phyloP scores from a whole-genome alignment of 345 rosid species.

The Leavenworthia alabamica region DNA sequence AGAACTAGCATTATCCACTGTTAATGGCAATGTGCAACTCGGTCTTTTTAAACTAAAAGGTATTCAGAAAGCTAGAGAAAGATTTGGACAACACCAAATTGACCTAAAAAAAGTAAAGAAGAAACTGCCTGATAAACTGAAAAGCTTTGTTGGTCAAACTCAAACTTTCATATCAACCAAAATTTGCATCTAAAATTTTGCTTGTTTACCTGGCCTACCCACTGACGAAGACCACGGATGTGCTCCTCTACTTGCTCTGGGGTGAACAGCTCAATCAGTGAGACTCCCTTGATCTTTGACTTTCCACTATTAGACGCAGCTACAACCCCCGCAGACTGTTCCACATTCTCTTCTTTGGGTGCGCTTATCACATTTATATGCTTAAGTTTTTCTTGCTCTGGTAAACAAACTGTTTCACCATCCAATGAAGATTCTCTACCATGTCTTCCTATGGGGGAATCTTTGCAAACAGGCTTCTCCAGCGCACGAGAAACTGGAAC shows the following conservation, averaged over 20 bases:
- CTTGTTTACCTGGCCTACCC: slow-evolving; percentile 92
- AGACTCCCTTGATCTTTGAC: slow-evolving; percentile 92
- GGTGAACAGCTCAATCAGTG: slow-evolving; percentile 86
- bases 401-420: slow-evolving; percentile 28
- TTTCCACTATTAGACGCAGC: slow-evolving; percentile 61
- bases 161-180: slow-evolving; percentile 16
- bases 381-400: slow-evolving; percentile 47
- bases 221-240: slow-evolving; percentile 84
- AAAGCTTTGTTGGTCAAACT: slow-evolving; percentile 5
- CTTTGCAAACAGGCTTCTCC: slow-evolving; percentile 49
- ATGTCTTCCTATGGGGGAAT: slow-evolving; percentile 37
- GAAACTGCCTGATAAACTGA: background rate
- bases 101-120: background rate
- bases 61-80: background rate
- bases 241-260: slow-evolving; percentile 97
- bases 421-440: slow-evolving; percentile 34
- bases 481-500: slow-evolving; percentile 32
- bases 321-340: slow-evolving; percentile 39
- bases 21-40: background rate
- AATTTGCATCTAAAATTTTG: background rate
- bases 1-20: slow-evolving; percentile 10
- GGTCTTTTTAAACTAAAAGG: background rate
- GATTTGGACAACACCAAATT: background rate
- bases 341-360: slow-evolving; percentile 51
- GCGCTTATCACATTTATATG: slow-evolving; percentile 37